These are phyloP conservation scores for Rhynchospora tenuis DNA, from an alignment of 176 grass and related monocot genomes.

Conservation along the genomic window DNA sequence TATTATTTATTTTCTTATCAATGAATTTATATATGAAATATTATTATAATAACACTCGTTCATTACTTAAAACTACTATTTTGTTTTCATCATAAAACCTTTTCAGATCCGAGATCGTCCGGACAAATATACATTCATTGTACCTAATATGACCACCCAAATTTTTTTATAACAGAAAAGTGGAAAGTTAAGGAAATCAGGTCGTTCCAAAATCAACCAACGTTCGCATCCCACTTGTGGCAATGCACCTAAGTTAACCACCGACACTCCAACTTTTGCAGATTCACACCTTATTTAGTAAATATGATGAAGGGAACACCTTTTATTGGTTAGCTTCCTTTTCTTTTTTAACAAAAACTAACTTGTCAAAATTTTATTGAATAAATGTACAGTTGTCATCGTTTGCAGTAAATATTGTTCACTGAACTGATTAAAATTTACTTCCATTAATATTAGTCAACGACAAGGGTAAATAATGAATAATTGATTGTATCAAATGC, in stretches of 20 bases:
- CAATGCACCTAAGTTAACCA: background rate
- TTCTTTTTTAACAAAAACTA: background rate
- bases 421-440: background rate
- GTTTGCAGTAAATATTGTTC: background rate
- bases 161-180: too few relatives aligned
- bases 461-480: background rate
- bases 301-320: background rate
- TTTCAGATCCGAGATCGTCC: too few relatives aligned
- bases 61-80: too few relatives aligned
- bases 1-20: too few relatives aligned
- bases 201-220: background rate
- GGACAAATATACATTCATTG: too few relatives aligned
- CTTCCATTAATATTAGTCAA: background rate
- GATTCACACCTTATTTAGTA: background rate
- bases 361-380: background rate
- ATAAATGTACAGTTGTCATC: background rate
- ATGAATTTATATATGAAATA: too few relatives aligned
- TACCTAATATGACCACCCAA: too few relatives aligned
- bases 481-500: too few relatives aligned
- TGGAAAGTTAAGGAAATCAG: background rate
- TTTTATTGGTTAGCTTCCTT: background rate
- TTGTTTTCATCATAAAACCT: too few relatives aligned
- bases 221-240: background rate
- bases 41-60: too few relatives aligned
- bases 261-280: constrained; percentile 3